A percentile compares a stretch with the other conserved stretches of the same genome.
phyloP scores from a whole-genome alignment of 2,329 filamentous ascomycete species.

The Diplodia corticola region DNA sequence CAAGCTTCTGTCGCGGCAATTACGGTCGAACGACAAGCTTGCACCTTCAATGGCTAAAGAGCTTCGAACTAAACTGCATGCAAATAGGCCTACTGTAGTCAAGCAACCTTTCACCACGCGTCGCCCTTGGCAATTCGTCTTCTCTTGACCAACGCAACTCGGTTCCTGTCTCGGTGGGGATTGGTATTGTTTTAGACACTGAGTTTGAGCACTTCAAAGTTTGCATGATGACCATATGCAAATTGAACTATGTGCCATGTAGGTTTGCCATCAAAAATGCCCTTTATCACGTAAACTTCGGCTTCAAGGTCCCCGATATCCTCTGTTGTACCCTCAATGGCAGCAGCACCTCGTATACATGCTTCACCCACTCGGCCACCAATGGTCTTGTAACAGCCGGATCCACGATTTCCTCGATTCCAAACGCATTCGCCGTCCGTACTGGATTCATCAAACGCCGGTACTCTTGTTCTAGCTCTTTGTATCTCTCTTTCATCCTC shows the following conservation, averaged over 20 bases:
- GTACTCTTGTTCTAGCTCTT: conserved; percentile 62
- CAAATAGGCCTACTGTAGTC: background rate
- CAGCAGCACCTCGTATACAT: conserved; percentile 58
- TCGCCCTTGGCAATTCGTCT: no score
- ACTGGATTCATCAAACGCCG: conserved; percentile 64
- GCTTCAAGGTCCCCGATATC: conserved; percentile 39
- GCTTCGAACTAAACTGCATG: background rate
- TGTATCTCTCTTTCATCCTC: conserved; percentile 52
- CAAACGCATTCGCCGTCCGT: conserved; percentile 63
- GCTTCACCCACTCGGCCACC: conserved; percentile 56
- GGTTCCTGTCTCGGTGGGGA: no score
- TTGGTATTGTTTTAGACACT: no score
- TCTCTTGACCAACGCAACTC: no score
- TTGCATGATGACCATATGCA: no score
- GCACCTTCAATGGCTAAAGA: background rate
- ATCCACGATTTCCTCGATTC: conserved; percentile 66
- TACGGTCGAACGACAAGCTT: background rate
- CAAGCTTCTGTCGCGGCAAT: background rate
- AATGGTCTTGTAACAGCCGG: conserved; percentile 59
- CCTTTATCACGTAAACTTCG: conserved; percentile 32
- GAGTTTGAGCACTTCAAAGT: no score
- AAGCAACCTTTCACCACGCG: no score
- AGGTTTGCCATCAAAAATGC: background rate
- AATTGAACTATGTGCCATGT: no score
- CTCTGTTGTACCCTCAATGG: conserved; percentile 51